phyloP scores from a whole-genome alignment of 163 green algal genomes.

The Smithsoniella earleae region DNA sequence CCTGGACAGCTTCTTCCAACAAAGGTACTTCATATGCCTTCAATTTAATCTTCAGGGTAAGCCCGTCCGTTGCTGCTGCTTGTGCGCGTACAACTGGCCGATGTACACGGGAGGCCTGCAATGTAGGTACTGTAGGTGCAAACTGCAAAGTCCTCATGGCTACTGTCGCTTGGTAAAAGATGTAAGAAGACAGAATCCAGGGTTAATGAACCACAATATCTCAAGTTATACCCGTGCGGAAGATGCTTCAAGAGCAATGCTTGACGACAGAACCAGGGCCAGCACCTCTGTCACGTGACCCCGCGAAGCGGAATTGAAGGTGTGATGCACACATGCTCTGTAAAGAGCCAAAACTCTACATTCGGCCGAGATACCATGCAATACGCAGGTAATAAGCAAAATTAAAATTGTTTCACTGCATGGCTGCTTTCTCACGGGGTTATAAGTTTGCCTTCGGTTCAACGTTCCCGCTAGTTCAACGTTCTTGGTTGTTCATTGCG shows the following conservation, averaged over 20 bases:
- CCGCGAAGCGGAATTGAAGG: no score
- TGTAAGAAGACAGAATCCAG: not conserved
- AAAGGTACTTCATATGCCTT: constrained; percentile 59
- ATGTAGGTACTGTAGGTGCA: no score
- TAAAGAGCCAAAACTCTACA: no score
- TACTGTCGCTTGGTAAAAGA: not conserved
- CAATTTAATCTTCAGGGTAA: constrained; percentile 80
- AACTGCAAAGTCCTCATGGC: not conserved
- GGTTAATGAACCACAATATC: not conserved
- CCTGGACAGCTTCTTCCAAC: constrained; percentile 53
- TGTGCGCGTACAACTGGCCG: constrained; percentile 30
- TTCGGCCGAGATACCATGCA: no score
- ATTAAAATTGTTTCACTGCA: no score
- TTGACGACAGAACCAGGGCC: not conserved
- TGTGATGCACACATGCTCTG: no score
- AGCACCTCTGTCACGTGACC: no score
- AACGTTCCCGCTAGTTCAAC: no score
- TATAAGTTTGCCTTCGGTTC: no score
- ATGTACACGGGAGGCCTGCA: not conserved
- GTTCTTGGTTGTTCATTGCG: no score
- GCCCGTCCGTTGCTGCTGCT: constrained; percentile 31
- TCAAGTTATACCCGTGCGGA: not conserved
- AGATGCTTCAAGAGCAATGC: not conserved
- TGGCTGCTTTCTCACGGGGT: no score
- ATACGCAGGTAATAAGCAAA: no score